phyloP scores from a whole-genome alignment of 805 yeast species.

The Candida pini region DNA sequence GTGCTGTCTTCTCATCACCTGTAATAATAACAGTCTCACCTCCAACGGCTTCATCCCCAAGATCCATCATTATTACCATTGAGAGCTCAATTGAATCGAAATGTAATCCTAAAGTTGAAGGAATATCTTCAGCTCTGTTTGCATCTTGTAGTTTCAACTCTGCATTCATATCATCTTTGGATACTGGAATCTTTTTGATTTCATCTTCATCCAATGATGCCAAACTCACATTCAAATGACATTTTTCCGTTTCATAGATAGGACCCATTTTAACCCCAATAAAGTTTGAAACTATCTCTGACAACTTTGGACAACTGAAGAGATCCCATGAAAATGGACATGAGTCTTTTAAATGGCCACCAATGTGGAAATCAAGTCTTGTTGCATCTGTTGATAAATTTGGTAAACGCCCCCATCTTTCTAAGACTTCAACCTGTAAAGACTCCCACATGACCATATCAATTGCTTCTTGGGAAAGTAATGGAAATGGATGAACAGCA shows the following conservation, averaged over 20 bases:
- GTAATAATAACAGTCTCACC: conserved; percentile 39
- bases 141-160: conserved; percentile 8
- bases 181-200: conserved; percentile 2
- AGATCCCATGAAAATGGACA: conserved; percentile 41
- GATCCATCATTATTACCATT: conserved; percentile 40
- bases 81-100: conserved; percentile 38
- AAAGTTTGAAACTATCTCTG: conserved; percentile 39
- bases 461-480: conserved; percentile 50
- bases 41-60: conserved; percentile 38
- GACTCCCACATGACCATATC: conserved; percentile 45
- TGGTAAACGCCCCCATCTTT: conserved; percentile 35
- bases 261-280: conserved; percentile 43
- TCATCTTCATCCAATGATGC: conserved; percentile 15
- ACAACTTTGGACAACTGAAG: conserved; percentile 44
- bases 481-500: conserved; percentile 50
- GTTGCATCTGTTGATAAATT: conserved; percentile 19
- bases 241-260: conserved; percentile 44
- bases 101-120: conserved; percentile 41
- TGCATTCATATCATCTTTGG: conserved; percentile 7
- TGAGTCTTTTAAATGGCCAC: conserved; percentile 37
- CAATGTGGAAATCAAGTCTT: conserved; percentile 34
- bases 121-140: conserved; percentile 28
- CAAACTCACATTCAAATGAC: conserved; percentile 39
- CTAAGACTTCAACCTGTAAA: conserved; percentile 34
- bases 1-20: conserved; percentile 26